phyloP scores from a whole-genome alignment of 2,329 filamentous ascomycete genomes.

The Emmonsiellopsis sp. region DNA sequence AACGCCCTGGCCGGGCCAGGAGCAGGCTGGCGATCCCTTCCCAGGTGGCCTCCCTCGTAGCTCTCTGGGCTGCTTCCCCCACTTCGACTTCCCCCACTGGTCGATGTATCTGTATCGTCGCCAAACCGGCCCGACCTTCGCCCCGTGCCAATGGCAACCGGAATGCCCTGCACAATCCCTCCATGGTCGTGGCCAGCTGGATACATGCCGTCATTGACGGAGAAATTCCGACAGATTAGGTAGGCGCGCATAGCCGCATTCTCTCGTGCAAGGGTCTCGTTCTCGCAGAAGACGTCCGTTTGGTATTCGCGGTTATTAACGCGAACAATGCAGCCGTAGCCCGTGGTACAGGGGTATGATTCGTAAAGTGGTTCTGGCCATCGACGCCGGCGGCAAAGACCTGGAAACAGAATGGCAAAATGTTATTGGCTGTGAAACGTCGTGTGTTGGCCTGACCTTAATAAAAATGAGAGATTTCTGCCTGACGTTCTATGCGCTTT shows the following conservation, averaged over 20 bases:
- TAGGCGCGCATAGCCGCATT: conserved; percentile 93
- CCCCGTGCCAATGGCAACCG: conserved; percentile 56
- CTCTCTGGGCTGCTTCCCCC: conserved; percentile 47
- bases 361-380: conserved; percentile 90
- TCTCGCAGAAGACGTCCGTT: conserved; percentile 76
- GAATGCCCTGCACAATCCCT: conserved; percentile 51
- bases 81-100: conserved; percentile 41
- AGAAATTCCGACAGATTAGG: conserved; percentile 96
- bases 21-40: conserved; percentile 14
- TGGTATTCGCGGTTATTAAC: conserved; percentile 97
- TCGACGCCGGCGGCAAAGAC: conserved; percentile 86
- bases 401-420: conserved; percentile 39
- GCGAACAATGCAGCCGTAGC: conserved; percentile 81
- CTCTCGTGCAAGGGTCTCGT: conserved; percentile 75
- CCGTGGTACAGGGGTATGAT: conserved; percentile 62
- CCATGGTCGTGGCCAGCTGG: conserved; percentile 47
- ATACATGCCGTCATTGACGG: conserved; percentile 88
- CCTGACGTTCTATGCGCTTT: background rate
- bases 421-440: conserved; percentile 29
- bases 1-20: conserved; percentile 17
- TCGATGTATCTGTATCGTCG: conserved; percentile 37
- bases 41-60: conserved; percentile 18
- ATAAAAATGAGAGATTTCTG: background rate
- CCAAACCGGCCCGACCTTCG: conserved; percentile 40
- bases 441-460: background rate